Conservation (phyloP, 169 alveolate genomes). For the Pseudocohnilembus persalinus region DNA sequence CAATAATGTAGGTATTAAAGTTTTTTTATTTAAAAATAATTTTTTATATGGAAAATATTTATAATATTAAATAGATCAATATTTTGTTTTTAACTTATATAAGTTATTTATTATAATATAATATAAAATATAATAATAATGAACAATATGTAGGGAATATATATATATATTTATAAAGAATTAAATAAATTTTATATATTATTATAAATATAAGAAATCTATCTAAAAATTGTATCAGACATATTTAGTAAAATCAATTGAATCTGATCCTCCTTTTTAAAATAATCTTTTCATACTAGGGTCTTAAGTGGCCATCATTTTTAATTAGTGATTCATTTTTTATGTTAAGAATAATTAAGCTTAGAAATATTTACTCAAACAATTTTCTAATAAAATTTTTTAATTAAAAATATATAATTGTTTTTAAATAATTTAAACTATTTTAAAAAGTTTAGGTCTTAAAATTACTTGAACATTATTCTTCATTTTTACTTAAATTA, state of each 20-base stretch:
- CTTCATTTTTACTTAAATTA: slow-evolving; percentile 22
- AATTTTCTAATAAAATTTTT: slow-evolving; percentile 6
- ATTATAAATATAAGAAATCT: too few species aligned
- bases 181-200: too few species aligned
- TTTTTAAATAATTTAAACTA: background rate
- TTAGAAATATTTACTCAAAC: slow-evolving; percentile 24
- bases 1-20: too few species aligned
- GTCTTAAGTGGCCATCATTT: background rate
- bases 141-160: too few species aligned
- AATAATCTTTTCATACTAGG: background rate
- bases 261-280: background rate
- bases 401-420: background rate
- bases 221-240: background rate
- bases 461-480: slow-evolving; percentile 18
- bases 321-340: background rate
- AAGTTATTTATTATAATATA: too few species aligned
- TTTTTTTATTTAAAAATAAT: too few species aligned
- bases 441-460: background rate
- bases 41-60: too few species aligned
- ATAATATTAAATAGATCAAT: too few species aligned
- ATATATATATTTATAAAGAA: too few species aligned
- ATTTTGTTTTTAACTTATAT: too few species aligned
- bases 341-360: slow-evolving; percentile 21
- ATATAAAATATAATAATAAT: too few species aligned
- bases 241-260: background rate